phyloP scores from a whole-genome alignment of 1,284 basidiomycete genomes.

The Malassezia equina region DNA sequence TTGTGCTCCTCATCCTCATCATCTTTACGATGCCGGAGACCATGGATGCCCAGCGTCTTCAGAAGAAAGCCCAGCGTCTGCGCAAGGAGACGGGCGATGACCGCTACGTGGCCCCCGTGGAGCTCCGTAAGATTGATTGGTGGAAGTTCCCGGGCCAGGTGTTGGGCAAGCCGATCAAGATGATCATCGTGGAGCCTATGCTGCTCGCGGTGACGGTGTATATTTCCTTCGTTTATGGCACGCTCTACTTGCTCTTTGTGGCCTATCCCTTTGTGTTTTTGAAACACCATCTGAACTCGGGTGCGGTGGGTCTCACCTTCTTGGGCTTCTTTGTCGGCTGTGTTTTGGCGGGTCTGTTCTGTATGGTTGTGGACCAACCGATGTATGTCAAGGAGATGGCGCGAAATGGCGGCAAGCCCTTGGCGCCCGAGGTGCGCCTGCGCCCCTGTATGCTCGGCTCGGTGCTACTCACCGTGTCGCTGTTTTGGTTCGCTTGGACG shows the following conservation, averaged over 20 bases:
- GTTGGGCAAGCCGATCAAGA: slow-evolving; percentile 55
- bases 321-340: slow-evolving; percentile 44
- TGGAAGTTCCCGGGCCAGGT: slow-evolving; percentile 52
- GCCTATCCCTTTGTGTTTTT: slow-evolving; percentile 47
- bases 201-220: slow-evolving; percentile 62
- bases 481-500: slow-evolving; percentile 49
- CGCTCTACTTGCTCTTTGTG: slow-evolving; percentile 39
- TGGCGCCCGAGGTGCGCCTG: slow-evolving; percentile 39
- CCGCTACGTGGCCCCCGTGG: slow-evolving; percentile 51
- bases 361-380: slow-evolving; percentile 34
- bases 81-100: slow-evolving; percentile 60
- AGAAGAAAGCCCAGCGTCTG: slow-evolving; percentile 52
- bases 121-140: slow-evolving; percentile 19
- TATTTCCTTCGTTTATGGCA: slow-evolving; percentile 63
- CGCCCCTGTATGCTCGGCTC: slow-evolving; percentile 40
- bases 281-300: slow-evolving; percentile 37
- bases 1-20: slow-evolving; percentile 53
- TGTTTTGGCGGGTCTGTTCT: slow-evolving; percentile 20
- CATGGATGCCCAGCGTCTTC: slow-evolving; percentile 55
- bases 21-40: slow-evolving; percentile 68
- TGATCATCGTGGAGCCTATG: slow-evolving; percentile 64
- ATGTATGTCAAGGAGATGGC: slow-evolving; percentile 26
- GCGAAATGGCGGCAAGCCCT: slow-evolving; percentile 24
- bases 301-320: slow-evolving; percentile 44
- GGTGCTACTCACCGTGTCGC: slow-evolving; percentile 46